Evolutionary conservation across 306 rosid genomes (phyloP), one percentile per base, ranked within the genome.

Genomic region (Albizia julibrissin): DNA sequence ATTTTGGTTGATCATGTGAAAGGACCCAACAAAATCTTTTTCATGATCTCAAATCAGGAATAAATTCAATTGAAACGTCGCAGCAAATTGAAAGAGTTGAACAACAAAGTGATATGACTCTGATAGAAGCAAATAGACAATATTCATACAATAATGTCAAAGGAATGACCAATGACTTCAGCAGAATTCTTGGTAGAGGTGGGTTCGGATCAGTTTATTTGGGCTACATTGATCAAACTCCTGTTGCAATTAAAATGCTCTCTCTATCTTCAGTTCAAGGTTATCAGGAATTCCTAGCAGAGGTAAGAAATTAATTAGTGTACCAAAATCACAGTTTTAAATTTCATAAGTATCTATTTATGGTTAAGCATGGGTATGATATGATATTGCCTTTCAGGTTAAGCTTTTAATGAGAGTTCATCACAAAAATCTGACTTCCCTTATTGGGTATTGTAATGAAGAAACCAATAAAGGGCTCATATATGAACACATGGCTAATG

Each of bases 201-300:
- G 91, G 91, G 39, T 91, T 85, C 24, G 87, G 92, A 67, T 69
- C 77, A 26, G 91, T 89, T 67, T 89, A 81, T 65, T 54, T 75
- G 54, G 91, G 89, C 11, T 59, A 76, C 64, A 10, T 86, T 14
- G 85, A 85, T 64, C 77, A 72, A 34, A 59, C 80, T 79, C 84
- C 80, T 62, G 91, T 91, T 37, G 93, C 93, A 11, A 83, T 88
- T 22, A 91, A 91, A 80, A 81, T 88, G 84, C 89, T 91, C 46
- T 86, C 90, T 3, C 56, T 81, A 18, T 80, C 89, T 2, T 83
- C 91, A 29, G 58, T 56, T 21, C 88, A 76, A 15, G 89, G 93
- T 4, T 81, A 77, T 79, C 83, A 85, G 22, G 85, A 88, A 78
- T 88, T 89, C 75, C 87, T 82, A 34, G 87, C 89, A 52, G 93